Percentiles rank a stretch among this genome's conserved stretches.
Conservation (phyloP, 1,284 basidiomycete genomes). For the Psilocybe mexicana region DNA sequence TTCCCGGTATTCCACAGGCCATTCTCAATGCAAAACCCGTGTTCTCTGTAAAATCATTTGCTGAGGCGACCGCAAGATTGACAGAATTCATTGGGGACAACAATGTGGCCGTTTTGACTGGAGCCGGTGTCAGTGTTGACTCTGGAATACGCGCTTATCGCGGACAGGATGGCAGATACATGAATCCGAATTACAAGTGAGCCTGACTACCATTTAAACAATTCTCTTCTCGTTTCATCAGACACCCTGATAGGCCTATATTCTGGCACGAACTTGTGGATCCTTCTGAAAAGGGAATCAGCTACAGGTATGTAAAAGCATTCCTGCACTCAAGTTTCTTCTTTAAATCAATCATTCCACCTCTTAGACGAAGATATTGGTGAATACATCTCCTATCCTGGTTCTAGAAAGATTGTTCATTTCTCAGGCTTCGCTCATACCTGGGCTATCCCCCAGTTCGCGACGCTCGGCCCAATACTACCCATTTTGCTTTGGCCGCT, state of each 20-base stretch:
- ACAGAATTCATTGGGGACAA: conserved; percentile 67
- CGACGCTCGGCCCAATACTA: conserved; percentile 81
- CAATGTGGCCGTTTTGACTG: conserved; percentile 76
- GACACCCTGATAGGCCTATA: conserved; percentile 47
- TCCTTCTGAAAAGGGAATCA: conserved; percentile 66
- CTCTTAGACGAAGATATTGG: conserved; percentile 73
- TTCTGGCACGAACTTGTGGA: conserved; percentile 85
- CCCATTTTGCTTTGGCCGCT: conserved; percentile 83
- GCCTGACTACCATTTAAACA: conserved; percentile 25
- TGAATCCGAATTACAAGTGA: conserved; percentile 91
- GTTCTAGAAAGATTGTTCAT: neutral
- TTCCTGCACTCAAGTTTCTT: neutral
- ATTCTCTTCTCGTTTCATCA: conserved; percentile 1
- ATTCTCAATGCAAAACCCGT: conserved; percentile 45
- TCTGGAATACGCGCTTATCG: conserved; percentile 89
- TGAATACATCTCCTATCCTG: conserved; percentile 13
- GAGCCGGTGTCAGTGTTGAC: conserved; percentile 92
- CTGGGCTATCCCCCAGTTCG: conserved; percentile 82
- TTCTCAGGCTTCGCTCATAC: conserved; percentile 73
- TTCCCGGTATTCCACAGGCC: conserved; percentile 73
- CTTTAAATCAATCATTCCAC: neutral
- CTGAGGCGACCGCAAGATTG: conserved; percentile 65
- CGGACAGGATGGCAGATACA: conserved; percentile 80
- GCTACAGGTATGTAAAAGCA: conserved; percentile 39
- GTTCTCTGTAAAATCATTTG: conserved; percentile 44